Evolutionary conservation across 2,329 filamentous ascomycete genomes (phyloP).

Genomic region (Fusarium fujikuroi): DNA sequence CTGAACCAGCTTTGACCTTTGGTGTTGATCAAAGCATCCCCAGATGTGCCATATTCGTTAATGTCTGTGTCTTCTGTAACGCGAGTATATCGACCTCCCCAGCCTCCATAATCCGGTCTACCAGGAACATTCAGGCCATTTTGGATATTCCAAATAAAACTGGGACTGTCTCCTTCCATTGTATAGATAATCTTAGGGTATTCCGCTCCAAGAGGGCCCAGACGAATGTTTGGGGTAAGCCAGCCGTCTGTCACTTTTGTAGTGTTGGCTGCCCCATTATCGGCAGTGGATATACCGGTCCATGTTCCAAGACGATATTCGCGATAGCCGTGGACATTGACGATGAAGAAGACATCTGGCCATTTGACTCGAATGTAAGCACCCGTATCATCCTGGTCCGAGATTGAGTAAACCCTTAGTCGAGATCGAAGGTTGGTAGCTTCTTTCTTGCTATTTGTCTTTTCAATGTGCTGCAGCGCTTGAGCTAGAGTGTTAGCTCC

Average conservation of each 20-base stretch:
- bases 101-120: slow-evolving; percentile 3
- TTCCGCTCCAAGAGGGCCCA: background rate
- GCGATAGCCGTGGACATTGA: background rate
- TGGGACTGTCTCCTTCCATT: slow-evolving; percentile 11
- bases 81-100: slow-evolving; percentile 12
- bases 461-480: background rate
- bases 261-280: background rate
- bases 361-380: slow-evolving; percentile 3
- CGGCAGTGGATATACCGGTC: background rate
- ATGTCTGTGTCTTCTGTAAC: background rate
- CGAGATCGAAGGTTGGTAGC: background rate
- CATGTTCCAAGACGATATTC: background rate
- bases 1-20: background rate
- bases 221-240: slow-evolving; percentile 10
- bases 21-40: background rate
- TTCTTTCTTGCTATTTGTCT: background rate
- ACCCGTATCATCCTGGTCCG: slow-evolving; percentile 9
- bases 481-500: slow-evolving; percentile 10
- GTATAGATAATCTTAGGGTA: slow-evolving; percentile 2
- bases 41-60: slow-evolving; percentile 10
- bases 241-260: background rate
- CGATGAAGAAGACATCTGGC: slow-evolving; percentile 15
- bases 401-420: slow-evolving; percentile 13
- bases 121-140: slow-evolving; percentile 12
- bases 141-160: slow-evolving; percentile 6